Percentiles rank a stretch among this genome's conserved stretches.
These are phyloP conservation scores for Cutaneotrichosporon dermatis DNA, from an alignment of 1,284 basidiomycete genomes.

Conservation along the genomic window DNA sequence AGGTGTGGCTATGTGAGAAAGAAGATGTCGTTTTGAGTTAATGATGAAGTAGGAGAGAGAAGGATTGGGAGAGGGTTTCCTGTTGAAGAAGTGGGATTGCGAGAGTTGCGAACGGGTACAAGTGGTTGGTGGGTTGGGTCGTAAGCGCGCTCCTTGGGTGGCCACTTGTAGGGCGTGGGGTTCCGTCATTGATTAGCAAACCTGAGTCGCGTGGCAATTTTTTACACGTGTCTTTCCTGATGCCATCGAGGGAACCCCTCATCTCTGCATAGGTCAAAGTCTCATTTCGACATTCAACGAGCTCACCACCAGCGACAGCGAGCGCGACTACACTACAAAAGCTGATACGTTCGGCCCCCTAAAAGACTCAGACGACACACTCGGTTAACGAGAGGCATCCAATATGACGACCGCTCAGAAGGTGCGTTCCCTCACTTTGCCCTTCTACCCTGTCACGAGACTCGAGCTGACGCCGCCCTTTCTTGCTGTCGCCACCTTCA, in stretches of 20 bases:
- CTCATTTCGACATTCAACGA: background rate
- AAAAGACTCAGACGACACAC: background rate
- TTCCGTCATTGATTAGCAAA: too few relatives aligned
- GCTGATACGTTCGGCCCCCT: background rate
- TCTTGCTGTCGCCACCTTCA: background rate
- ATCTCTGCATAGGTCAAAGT: too few relatives aligned
- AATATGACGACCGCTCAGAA: constrained; percentile 50
- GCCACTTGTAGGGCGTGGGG: too few relatives aligned
- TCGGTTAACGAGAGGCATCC: constrained; percentile 1
- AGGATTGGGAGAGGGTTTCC: too few relatives aligned
- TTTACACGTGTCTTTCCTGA: background rate
- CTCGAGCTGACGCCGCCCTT: background rate
- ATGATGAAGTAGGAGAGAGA: too few relatives aligned
- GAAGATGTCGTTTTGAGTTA: too few relatives aligned
- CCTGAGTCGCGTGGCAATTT: background rate
- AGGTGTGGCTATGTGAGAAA: too few relatives aligned
- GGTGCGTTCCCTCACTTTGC: constrained; percentile 18
- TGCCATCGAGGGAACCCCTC: too few relatives aligned
- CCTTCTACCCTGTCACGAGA: background rate
- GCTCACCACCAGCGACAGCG: background rate
- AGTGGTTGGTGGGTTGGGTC: too few relatives aligned
- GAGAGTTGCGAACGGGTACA: too few relatives aligned
- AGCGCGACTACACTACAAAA: background rate
- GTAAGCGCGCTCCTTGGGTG: too few relatives aligned
- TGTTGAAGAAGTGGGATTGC: too few relatives aligned